Conservation (phyloP, 2,329 filamentous ascomycete genomes). For the Aspergillus sp. region DNA sequence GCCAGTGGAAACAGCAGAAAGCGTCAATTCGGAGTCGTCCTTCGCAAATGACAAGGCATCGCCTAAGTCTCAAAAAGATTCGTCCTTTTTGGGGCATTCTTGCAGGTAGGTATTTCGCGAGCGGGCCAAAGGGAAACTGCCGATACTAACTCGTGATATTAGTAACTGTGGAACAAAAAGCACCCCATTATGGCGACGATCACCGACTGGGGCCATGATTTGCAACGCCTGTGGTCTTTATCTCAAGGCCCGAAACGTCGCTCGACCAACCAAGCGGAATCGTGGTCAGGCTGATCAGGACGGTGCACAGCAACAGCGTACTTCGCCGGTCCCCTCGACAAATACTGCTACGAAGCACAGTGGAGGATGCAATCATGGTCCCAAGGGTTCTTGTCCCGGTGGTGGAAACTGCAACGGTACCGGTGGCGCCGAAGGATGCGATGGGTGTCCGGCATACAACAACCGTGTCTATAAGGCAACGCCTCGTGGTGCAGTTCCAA, state of each 20-base stretch:
- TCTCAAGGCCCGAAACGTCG: slow-evolving; percentile 83
- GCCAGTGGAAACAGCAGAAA: neutral
- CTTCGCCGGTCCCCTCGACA: slow-evolving; percentile 26
- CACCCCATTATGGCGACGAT: slow-evolving; percentile 90
- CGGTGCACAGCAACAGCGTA: slow-evolving; percentile 14
- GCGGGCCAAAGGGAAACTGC: neutral
- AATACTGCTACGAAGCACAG: slow-evolving; percentile 25
- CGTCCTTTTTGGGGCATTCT: slow-evolving; percentile 34
- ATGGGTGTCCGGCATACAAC: slow-evolving; percentile 94
- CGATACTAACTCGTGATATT: slow-evolving; percentile 6
- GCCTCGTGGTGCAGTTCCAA: slow-evolving; percentile 39
- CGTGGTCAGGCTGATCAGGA: slow-evolving; percentile 46
- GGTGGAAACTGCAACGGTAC: slow-evolving; percentile 95
- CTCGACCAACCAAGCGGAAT: slow-evolving; percentile 84
- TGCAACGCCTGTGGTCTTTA: slow-evolving; percentile 98
- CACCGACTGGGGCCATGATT: slow-evolving; percentile 86
- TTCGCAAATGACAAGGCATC: slow-evolving; percentile 20
- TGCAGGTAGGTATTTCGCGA: slow-evolving; percentile 29
- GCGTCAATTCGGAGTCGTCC: neutral
- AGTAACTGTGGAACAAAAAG: slow-evolving; percentile 94
- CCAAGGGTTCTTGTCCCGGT: slow-evolving; percentile 85
- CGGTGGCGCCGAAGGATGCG: slow-evolving; percentile 88
- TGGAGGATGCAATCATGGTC: slow-evolving; percentile 27
- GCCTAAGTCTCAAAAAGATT: slow-evolving; percentile 31
- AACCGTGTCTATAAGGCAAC: slow-evolving; percentile 86